phyloP scores from a whole-genome alignment of 2,329 filamentous ascomycete species.

The Grosmannia serpens region DNA sequence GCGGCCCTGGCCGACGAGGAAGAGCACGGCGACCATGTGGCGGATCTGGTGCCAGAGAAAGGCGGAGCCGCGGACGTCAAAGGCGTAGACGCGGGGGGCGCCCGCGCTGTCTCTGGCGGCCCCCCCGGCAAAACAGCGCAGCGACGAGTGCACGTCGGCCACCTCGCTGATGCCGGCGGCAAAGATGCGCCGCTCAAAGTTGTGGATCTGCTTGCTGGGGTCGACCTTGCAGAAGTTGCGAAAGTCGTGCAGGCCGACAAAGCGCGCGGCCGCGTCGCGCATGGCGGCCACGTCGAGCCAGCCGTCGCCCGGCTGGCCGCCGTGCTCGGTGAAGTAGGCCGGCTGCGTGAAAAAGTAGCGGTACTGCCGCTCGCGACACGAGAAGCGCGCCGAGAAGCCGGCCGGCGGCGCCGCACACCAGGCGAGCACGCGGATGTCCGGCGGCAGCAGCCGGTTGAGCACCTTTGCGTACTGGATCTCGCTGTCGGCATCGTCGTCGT shows the following conservation, averaged over 20 bases:
- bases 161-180: conserved; percentile 69
- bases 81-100: conserved; percentile 65
- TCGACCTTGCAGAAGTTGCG: conserved; percentile 96
- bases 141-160: conserved; percentile 35
- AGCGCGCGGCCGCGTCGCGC: conserved; percentile 67
- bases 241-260: conserved; percentile 83
- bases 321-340: conserved; percentile 55
- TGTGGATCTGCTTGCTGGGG: conserved; percentile 75
- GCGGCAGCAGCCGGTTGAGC: conserved; percentile 77
- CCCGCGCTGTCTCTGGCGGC: conserved; percentile 18
- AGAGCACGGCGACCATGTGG: conserved; percentile 86
- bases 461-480: conserved; percentile 76
- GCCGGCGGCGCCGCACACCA: conserved; percentile 79
- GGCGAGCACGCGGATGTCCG: conserved; percentile 80
- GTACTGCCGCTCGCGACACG: conserved; percentile 82
- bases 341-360: conserved; percentile 98
- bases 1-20: conserved; percentile 79
- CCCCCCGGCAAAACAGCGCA: conserved; percentile 38
- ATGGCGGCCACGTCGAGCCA: conserved; percentile 85
- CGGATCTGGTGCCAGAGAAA: conserved; percentile 98
- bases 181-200: conserved; percentile 70
- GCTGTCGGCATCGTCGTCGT: conserved; percentile 32
- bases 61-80: conserved; percentile 78
- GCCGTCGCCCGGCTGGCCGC: conserved; percentile 35
- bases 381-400: conserved; percentile 83